Evolutionary conservation across 768 basidiomycete genomes (phyloP).

Genomic region (Leucocoprinus leucothites): DNA sequence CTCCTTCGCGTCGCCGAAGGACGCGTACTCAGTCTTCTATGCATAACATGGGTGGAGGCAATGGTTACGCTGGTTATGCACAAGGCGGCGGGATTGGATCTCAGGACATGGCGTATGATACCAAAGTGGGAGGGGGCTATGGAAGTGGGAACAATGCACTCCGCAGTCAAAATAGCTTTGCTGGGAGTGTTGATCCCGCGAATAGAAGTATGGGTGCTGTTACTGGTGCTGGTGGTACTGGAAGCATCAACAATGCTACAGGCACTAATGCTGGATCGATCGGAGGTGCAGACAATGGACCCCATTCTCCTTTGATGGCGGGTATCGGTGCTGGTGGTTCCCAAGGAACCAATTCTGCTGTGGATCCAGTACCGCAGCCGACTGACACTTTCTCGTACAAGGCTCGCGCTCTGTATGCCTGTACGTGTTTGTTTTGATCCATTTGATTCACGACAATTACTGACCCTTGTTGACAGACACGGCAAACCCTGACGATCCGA

Average conservation of each 20-base stretch:
- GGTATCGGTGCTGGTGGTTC: conserved; percentile 60
- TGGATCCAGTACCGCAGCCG: conserved; percentile 20
- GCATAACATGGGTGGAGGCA: conserved; percentile 59
- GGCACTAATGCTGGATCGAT: conserved; percentile 33
- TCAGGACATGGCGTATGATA: conserved; percentile 58
- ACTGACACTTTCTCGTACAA: conserved; percentile 59
- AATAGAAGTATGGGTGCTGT: conserved; percentile 30
- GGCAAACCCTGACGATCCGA: conserved; percentile 93
- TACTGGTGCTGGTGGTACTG: conserved; percentile 36
- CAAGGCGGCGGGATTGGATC: conserved; percentile 72
- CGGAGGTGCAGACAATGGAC: conserved; percentile 44
- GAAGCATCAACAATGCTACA: conserved; percentile 54
- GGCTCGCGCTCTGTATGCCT: conserved; percentile 88
- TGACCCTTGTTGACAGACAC: conserved; percentile 54
- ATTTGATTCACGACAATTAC: conserved; percentile 12
- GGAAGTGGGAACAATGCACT: conserved; percentile 46
- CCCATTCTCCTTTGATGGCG: conserved; percentile 66
- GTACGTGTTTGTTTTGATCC: conserved; percentile 40
- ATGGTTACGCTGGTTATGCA: conserved; percentile 61
- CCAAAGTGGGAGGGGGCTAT: conserved; percentile 52
- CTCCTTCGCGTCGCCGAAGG: conserved; percentile 76
- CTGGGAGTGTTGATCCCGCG: conserved; percentile 37
- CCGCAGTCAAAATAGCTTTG: conserved; percentile 55
- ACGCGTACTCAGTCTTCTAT: conserved; percentile 60
- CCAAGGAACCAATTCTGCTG: conserved; percentile 21